These are phyloP conservation scores for Fusarium globosum DNA, from an alignment of 2,329 filamentous ascomycete genomes.

Conservation along the genomic window DNA sequence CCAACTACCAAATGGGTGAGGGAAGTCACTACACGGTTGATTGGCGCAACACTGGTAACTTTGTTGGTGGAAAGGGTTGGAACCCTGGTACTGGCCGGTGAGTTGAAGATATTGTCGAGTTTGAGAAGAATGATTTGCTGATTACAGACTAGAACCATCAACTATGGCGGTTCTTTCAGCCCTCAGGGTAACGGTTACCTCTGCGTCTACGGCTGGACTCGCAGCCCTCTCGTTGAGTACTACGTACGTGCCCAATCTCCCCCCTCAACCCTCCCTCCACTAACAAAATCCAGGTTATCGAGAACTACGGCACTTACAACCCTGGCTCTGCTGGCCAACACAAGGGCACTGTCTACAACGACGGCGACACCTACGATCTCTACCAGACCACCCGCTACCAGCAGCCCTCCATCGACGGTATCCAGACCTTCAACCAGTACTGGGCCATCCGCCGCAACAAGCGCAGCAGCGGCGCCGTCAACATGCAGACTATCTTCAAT, in stretches of 20 bases:
- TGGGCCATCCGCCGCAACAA: conserved; percentile 22
- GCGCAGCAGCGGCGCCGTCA: conserved; percentile 7
- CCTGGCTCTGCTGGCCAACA: not conserved
- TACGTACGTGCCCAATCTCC: not conserved
- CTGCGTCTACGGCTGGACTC: conserved; percentile 16
- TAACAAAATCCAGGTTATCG: not conserved
- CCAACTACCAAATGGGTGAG: conserved; percentile 5
- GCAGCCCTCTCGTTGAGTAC: conserved; percentile 17
- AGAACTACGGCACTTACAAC: conserved; percentile 11
- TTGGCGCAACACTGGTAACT: conserved; percentile 24
- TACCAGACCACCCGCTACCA: conserved; percentile 1
- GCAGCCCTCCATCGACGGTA: conserved; percentile 3
- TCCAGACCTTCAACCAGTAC: conserved; percentile 19
- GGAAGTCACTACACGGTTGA: conserved; percentile 8
- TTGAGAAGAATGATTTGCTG: not conserved
- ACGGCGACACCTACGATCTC: conserved; percentile 17
- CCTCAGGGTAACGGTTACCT: conserved; percentile 21
- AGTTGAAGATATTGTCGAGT: not conserved
- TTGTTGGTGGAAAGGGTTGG: conserved; percentile 22
- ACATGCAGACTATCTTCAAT: conserved; percentile 23
- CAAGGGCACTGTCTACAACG: conserved; percentile 16
- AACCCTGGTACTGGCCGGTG: conserved; percentile 23
- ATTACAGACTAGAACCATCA: not conserved
- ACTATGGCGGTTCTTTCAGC: conserved; percentile 15
- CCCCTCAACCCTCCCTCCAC: rapidly evolving